phyloP scores from a whole-genome alignment of 2,329 filamentous ascomycete species.

The Cephalotrichum gorgonifer region DNA sequence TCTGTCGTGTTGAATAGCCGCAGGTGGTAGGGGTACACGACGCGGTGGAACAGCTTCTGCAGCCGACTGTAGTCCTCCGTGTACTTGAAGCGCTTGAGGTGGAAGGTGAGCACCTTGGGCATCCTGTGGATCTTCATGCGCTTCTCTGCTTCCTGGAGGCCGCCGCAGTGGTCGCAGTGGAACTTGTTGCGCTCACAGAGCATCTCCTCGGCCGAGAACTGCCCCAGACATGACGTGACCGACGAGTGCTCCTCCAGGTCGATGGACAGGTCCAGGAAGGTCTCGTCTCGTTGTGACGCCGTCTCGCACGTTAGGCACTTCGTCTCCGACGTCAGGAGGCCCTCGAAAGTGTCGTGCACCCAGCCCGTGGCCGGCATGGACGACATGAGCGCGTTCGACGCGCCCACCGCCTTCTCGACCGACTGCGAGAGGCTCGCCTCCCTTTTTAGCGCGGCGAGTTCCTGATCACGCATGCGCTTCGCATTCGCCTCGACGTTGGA shows the following conservation, averaged over 20 bases:
- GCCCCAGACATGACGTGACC: constrained; percentile 86
- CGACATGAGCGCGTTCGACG: constrained; percentile 9
- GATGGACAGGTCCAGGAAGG: constrained; percentile 90
- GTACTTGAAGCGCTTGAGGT: constrained; percentile 97
- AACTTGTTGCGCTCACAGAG: constrained; percentile 98
- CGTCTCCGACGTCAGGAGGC: constrained; percentile 88
- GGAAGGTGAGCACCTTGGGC: constrained; percentile 82
- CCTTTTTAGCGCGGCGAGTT: constrained; percentile 32
- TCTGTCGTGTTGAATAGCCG: constrained; percentile 97
- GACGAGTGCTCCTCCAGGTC: constrained; percentile 93
- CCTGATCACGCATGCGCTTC: constrained; percentile 45
- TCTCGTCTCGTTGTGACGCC: constrained; percentile 87
- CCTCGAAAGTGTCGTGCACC: constrained; percentile 97
- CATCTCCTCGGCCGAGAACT: constrained; percentile 98
- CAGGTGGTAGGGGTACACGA: constrained; percentile 93
- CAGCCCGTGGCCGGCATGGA: constrained; percentile 49
- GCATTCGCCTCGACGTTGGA: constrained; percentile 87
- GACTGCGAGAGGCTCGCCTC: constrained; percentile 6
- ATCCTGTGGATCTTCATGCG: constrained; percentile 97
- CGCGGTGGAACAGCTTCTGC: constrained; percentile 92
- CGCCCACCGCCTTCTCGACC: constrained; percentile 22
- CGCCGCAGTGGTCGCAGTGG: constrained; percentile 94
- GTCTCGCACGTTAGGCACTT: constrained; percentile 95
- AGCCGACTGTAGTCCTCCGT: constrained; percentile 88
- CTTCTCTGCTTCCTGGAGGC: constrained; percentile 94